Base-by-base conservation (phyloP, 257 asterid genomes). In the Pogostemon cablin region DNA sequence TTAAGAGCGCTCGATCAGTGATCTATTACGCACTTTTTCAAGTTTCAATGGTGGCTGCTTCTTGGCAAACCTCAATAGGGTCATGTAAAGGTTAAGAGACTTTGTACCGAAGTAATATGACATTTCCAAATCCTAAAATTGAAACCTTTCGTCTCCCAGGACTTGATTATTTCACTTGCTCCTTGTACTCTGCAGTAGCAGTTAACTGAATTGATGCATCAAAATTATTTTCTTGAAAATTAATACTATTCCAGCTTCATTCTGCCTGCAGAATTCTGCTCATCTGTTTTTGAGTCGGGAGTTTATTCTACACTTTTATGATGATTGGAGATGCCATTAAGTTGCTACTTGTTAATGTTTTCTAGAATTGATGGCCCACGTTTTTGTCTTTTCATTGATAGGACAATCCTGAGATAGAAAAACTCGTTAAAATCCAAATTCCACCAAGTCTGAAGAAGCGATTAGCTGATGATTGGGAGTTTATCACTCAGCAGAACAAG, bases 381-480 rank as follows among this genome's bases (percentile, higher is more conserved):
- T 63, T 42, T 49, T 78, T 75, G 79, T 72, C 54, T 71, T 56
- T 68, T 59, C 75, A 52, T 69, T 68, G 68, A 32, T 76, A 86
- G 88, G 91, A 76, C 65, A 83, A 62, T 74, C 78, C 79, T 6
- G 71, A 88, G 8, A 73, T 86, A 61, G 95, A 90, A 68, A 92
- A 88, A 65, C 81, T 80, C 48, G 40, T 90, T 72, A 85, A 86
- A 86, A 83, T 92, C 73, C 91, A 82, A 75, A 82, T 91, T 68
- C 93, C 99, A 34, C 73, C 85, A 25, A 81, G 80, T 77, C 76
- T 95, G 80, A 95, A 84, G 88, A 91, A 89, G 78, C 93, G 82
- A 69, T 81, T 95, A 38, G 86, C 89, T 69, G 84, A 86, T 71
- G 99, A 95, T 76, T 89, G 93, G 95, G 95, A 95, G 79, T 86